Base-by-base conservation (phyloP, 2,329 filamentous ascomycete genomes). In the Lasiodiplodia sp. region DNA sequence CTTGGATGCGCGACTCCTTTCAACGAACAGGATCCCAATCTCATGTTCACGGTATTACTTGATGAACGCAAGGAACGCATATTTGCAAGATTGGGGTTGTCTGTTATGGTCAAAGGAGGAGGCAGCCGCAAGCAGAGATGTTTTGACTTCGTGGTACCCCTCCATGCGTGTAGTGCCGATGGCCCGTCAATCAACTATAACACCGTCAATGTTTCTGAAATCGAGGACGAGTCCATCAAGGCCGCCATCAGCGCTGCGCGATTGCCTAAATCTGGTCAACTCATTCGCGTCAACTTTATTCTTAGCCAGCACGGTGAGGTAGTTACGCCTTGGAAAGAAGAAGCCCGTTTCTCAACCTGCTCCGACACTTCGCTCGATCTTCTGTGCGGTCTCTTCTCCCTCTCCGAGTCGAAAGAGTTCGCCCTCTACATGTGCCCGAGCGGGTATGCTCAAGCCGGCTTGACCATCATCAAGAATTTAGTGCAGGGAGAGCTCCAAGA, bases 81-180 rank as follows among this genome's bases (percentile, higher is more conserved):
- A 12, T 52, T 66, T n/a, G 51, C 51, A 28, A 28, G 28, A 31
- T 12, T 66, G 18, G 28, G 63, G 4, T n/a, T 66, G 37, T 38
- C 63, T 10, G 63, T 66, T 12, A 47, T 49, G 44, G 63, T 66
- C 21, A 66, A 66, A 47, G 63, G 63, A 34, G 63, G 63, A 14
- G 63, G 63, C 51, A 38, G 40, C 18, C 37, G 44, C 49, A 66
- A 66, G 37, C 23, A 31, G 31, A 51, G 63, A 18, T n/a, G 21
- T 51, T 66, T 66, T 40, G 63, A 66, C 44, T 52, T 55, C 14
- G 5, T 66, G 16, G 25, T 66, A 14, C 63, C 63, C 23, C 37
- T 66, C 2, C 23, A 47, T 18, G 28, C 57, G 23, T 28, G 12
- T 4, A 16, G 14, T 47, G 12, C 38, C n/a, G 57, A 60, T 18